Conservation (phyloP, 2,329 filamentous ascomycete genomes). For the Aureobasidium vineae region DNA sequence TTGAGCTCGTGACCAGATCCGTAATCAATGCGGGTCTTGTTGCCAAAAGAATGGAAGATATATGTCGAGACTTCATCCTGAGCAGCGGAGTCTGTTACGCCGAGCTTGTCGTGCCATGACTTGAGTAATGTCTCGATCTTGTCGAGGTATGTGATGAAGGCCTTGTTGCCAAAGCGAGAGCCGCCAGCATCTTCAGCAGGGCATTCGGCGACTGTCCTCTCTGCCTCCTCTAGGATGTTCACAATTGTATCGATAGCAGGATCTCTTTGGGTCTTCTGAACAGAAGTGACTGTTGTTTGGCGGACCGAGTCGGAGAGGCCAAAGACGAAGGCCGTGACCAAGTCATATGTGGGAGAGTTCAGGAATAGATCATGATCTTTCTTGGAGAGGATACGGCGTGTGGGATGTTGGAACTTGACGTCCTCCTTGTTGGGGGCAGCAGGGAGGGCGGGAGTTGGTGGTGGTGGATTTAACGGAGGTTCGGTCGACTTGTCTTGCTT, state of each 20-base stretch:
- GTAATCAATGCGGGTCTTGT: conserved; percentile 86
- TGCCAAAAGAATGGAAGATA: conserved; percentile 79
- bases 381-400: conserved; percentile 75
- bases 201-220: conserved; percentile 63
- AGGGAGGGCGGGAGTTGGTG: conserved; percentile 72
- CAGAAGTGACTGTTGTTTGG: conserved; percentile 63
- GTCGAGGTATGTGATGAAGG: conserved; percentile 80
- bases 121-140: conserved; percentile 51
- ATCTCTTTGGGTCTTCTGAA: conserved; percentile 57
- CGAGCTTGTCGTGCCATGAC: conserved; percentile 65
- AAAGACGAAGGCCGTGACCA: conserved; percentile 84
- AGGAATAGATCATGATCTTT: conserved; percentile 81
- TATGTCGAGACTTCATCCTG: conserved; percentile 75
- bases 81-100: conserved; percentile 51
- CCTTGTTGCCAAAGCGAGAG: conserved; percentile 91
- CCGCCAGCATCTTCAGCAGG: conserved; percentile 84
- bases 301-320: conserved; percentile 77
- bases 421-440: conserved; percentile 60
- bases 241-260: conserved; percentile 63
- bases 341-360: conserved; percentile 68
- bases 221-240: conserved; percentile 66
- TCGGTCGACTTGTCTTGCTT: conserved; percentile 50
- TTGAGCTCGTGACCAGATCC: conserved; percentile 97
- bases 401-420: conserved; percentile 61
- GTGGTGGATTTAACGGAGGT: conserved; percentile 55